Percentiles rank a stretch among this genome's conserved stretches.
Conservation (phyloP, 768 basidiomycete species). For the Macrolepiota fuliginosa region DNA sequence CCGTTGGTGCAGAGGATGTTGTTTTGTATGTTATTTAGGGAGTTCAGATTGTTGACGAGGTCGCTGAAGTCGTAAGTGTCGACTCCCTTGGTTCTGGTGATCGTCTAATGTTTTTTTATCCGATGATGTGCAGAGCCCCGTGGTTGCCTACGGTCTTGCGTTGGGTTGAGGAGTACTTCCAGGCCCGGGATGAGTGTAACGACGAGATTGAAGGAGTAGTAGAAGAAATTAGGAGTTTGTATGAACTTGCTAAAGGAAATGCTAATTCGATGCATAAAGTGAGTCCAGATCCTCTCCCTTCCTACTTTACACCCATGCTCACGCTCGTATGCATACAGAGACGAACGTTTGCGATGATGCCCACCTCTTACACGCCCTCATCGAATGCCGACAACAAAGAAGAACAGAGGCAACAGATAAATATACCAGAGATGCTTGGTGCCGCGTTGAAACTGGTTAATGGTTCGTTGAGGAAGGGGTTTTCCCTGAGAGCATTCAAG, state of each 20-base stretch:
- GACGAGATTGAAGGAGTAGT: conserved; percentile 44
- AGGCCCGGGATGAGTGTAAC: conserved; percentile 18
- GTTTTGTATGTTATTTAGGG: conserved; percentile 58
- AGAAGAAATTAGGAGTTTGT: conserved; percentile 46
- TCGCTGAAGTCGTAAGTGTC: conserved; percentile 63
- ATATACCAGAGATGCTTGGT: conserved; percentile 33
- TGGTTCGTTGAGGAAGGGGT: conserved; percentile 42
- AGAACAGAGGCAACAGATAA: conserved; percentile 18
- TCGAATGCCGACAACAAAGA: conserved; percentile 3
- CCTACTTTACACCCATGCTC: not conserved
- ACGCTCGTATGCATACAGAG: conserved; percentile 12
- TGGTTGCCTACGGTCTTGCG: conserved; percentile 44
- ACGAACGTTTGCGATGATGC: conserved; percentile 9
- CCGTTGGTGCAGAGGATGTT: conserved; percentile 60
- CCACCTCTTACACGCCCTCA: conserved; percentile 16
- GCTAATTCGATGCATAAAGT: conserved; percentile 45
- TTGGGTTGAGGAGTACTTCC: conserved; percentile 41
- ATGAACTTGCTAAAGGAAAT: conserved; percentile 47
- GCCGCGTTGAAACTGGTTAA: conserved; percentile 35
- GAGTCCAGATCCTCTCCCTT: conserved; percentile 5
- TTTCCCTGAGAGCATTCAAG: conserved; percentile 46
- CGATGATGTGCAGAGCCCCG: conserved; percentile 30
- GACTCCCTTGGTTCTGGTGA: not conserved
- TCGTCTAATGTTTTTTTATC: not conserved
- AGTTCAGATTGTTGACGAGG: conserved; percentile 60